Conservation (phyloP, 495 filamentous ascomycete species). For the Podospora pseudoanserina region DNA sequence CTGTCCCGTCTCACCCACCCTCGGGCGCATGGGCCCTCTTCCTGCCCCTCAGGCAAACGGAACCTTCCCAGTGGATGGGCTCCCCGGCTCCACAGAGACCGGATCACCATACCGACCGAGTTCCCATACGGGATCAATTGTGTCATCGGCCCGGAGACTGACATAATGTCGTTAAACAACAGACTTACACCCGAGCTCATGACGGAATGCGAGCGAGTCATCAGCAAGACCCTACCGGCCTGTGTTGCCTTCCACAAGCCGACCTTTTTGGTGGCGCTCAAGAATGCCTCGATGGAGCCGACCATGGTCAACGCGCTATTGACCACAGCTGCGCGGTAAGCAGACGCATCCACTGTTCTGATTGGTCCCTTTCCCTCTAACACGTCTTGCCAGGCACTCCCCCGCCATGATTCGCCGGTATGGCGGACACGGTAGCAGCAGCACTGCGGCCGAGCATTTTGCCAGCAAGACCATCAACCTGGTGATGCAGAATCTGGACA, state of each 20-base stretch:
- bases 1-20: slow-evolving; percentile 30
- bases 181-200: slow-evolving; percentile 49
- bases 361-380: slow-evolving; percentile 12
- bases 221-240: slow-evolving; percentile 48
- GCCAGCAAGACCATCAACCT: slow-evolving; percentile 46
- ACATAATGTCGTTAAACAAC: slow-evolving; percentile 11
- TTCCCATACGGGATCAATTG: neutral
- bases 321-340: slow-evolving; percentile 48
- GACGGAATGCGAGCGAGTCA: slow-evolving; percentile 49
- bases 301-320: slow-evolving; percentile 48
- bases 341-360: neutral
- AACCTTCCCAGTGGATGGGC: slow-evolving; percentile 4
- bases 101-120: neutral
- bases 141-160: slow-evolving; percentile 11
- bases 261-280: slow-evolving; percentile 48
- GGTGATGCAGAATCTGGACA: slow-evolving; percentile 45
- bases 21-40: slow-evolving; percentile 9
- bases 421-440: slow-evolving; percentile 43
- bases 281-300: slow-evolving; percentile 43
- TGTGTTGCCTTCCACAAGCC: slow-evolving; percentile 53
- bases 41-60: slow-evolving; percentile 22
- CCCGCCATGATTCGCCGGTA: slow-evolving; percentile 48
- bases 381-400: slow-evolving; percentile 36
- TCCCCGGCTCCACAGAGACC: neutral
- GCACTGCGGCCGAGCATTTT: slow-evolving; percentile 47